phyloP scores from a whole-genome alignment of 1,139 yeast species.

The Taphrina wiesneri region DNA sequence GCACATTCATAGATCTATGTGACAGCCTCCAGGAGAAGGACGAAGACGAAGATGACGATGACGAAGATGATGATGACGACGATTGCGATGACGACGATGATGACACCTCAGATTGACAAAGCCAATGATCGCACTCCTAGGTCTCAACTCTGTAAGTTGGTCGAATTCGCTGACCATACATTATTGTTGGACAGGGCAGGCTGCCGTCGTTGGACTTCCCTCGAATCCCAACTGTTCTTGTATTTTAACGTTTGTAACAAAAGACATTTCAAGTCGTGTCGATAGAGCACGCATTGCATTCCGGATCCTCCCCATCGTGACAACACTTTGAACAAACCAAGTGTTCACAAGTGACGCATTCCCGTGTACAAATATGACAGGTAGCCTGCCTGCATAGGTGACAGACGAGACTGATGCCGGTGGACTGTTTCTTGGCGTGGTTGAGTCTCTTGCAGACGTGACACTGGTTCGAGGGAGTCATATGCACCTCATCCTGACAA shows the following conservation, averaged over 20 bases:
- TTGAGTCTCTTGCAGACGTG: conserved; percentile 18
- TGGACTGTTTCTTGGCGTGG: background rate
- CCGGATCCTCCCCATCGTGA: conserved; percentile 15
- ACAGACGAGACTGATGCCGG: background rate
- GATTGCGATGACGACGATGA: background rate
- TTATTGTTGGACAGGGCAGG: background rate
- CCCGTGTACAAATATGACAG: conserved; percentile 16
- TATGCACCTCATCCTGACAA: background rate
- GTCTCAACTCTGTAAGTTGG: too few species aligned
- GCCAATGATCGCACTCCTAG: too few species aligned
- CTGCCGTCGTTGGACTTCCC: too few species aligned
- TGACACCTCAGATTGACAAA: too few species aligned
- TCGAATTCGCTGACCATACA: too few species aligned
- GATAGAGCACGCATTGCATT: background rate
- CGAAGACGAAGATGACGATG: background rate
- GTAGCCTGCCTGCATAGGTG: conserved; percentile 4
- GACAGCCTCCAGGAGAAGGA: background rate
- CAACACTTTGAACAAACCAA: conserved; percentile 14
- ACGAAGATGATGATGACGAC: background rate
- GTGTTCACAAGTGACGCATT: conserved; percentile 13
- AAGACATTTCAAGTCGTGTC: background rate
- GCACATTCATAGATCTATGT: background rate
- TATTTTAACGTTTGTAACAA: too few species aligned
- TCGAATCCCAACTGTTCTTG: too few species aligned
- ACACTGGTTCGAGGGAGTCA: background rate